phyloP scores from a whole-genome alignment of 805 yeast genomes.

The Saturnispora kantuleensis region DNA sequence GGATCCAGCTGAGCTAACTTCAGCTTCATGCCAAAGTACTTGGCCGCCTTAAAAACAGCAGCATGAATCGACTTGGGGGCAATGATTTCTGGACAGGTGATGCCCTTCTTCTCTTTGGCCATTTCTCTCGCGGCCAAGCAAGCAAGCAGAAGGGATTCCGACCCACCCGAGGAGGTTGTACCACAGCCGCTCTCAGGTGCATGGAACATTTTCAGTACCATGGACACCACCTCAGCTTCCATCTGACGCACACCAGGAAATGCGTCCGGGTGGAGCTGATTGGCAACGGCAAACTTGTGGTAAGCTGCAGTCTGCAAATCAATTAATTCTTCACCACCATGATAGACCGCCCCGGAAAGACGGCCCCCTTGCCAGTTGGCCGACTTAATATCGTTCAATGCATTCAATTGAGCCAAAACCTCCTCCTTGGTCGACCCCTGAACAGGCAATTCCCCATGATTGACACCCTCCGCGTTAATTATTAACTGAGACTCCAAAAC shows the following conservation, averaged over 20 bases:
- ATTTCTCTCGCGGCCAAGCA: constrained; percentile 82
- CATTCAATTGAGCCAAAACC: constrained; percentile 43
- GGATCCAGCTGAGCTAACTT: constrained; percentile 69
- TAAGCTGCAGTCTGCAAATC: constrained; percentile 70
- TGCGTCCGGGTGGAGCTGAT: constrained; percentile 94
- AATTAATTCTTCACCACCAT: constrained; percentile 78
- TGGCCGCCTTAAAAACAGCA: constrained; percentile 87
- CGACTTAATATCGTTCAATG: constrained; percentile 44
- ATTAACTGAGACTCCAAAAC: constrained; percentile 52
- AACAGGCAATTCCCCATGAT: constrained; percentile 44
- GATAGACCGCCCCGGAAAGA: constrained; percentile 93
- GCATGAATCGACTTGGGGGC: constrained; percentile 92
- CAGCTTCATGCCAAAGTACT: constrained; percentile 78
- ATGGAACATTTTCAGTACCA: constrained; percentile 74
- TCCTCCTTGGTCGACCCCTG: constrained; percentile 41
- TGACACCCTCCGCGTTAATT: constrained; percentile 37
- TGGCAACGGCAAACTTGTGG: constrained; percentile 71
- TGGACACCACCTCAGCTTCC: constrained; percentile 91
- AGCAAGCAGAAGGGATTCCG: constrained; percentile 81
- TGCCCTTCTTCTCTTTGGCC: constrained; percentile 48
- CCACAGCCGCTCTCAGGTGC: constrained; percentile 73
- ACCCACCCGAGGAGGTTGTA: constrained; percentile 87
- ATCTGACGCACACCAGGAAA: constrained; percentile 94
- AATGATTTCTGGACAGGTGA: constrained; percentile 71
- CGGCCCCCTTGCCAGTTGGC: constrained; percentile 73